A percentile compares a stretch with the other conserved stretches of the same genome.
Evolutionary conservation across 176 grass and related monocot species (phyloP).

Genomic region (Phyllostachys edulis): DNA sequence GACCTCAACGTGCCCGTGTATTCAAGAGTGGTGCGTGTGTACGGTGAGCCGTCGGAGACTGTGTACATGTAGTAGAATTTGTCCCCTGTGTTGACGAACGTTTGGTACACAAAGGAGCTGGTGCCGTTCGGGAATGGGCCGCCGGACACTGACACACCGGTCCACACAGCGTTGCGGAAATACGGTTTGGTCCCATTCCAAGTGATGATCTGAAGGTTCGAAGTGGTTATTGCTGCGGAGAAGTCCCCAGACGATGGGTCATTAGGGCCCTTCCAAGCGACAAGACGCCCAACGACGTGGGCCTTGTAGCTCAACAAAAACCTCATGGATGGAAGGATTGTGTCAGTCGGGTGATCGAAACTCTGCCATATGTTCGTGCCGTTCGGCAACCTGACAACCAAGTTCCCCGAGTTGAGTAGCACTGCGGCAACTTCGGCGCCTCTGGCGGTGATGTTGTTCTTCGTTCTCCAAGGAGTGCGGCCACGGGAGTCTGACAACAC

Average conservation of each 20-base stretch:
- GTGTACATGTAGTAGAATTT: too few relatives aligned
- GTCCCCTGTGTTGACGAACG: too few relatives aligned
- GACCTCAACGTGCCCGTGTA: neutral
- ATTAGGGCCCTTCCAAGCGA: conserved; percentile 37
- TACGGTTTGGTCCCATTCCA: neutral
- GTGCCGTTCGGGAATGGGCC: too few relatives aligned
- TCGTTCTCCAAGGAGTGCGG: neutral
- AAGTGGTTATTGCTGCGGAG: conserved; percentile 15
- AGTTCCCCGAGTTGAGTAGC: conserved; percentile 26
- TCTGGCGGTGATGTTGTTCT: neutral
- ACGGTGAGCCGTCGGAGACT: too few relatives aligned
- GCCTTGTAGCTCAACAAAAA: neutral
- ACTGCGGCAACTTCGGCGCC: neutral
- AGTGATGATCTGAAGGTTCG: conserved; percentile 4
- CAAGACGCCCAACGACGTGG: neutral
- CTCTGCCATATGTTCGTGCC: conserved; percentile 37
- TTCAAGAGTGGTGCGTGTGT: neutral
- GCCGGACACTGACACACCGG: too few relatives aligned
- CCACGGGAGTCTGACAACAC: neutral
- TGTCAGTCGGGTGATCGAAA: conserved; percentile 38
- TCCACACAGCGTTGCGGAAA: conserved; percentile 17
- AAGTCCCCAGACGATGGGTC: conserved; percentile 41
- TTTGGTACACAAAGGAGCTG: too few relatives aligned
- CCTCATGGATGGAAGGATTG: conserved; percentile 32
- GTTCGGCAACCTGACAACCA: neutral